Evolutionary conservation across 1,284 basidiomycete species (phyloP).

Genomic region (Leccinum subrobustum): DNA sequence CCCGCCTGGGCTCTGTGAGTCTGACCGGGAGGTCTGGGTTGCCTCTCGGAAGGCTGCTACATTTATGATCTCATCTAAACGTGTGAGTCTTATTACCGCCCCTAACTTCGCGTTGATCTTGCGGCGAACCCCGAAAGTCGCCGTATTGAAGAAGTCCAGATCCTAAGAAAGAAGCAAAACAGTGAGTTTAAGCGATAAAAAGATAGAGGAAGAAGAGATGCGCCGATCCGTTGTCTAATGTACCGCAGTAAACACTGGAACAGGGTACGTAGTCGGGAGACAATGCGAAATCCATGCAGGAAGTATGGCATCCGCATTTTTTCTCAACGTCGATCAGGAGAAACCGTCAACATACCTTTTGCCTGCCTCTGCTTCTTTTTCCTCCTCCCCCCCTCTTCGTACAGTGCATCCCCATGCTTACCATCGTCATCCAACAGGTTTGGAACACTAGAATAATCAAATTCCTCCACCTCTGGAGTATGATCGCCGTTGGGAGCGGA

Average conservation of each 20-base stretch:
- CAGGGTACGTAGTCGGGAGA: constrained; percentile 2
- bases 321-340: constrained; percentile 1
- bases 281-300: constrained; percentile 8
- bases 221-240: constrained; percentile 1
- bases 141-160: constrained; percentile 45
- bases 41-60: constrained; percentile 11
- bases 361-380: constrained; percentile 52
- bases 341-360: constrained; percentile 39
- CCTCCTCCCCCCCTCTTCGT: constrained; percentile 32
- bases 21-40: not conserved
- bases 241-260: not conserved
- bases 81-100: constrained; percentile 71
- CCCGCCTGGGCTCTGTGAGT: constrained; percentile 8
- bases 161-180: constrained; percentile 27
- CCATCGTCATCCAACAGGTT: constrained; percentile 74
- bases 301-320: not conserved
- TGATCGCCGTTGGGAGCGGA: constrained; percentile 15
- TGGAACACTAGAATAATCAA: constrained; percentile 74
- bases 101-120: constrained; percentile 64
- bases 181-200: constrained; percentile 10
- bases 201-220: not conserved
- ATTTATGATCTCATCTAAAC: constrained; percentile 47
- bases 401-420: constrained; percentile 33
- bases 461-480: constrained; percentile 44
- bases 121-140: constrained; percentile 66